These are phyloP conservation scores for Fusarium sp. DNA, from an alignment of 2,329 filamentous ascomycete species.

Conservation along the genomic window DNA sequence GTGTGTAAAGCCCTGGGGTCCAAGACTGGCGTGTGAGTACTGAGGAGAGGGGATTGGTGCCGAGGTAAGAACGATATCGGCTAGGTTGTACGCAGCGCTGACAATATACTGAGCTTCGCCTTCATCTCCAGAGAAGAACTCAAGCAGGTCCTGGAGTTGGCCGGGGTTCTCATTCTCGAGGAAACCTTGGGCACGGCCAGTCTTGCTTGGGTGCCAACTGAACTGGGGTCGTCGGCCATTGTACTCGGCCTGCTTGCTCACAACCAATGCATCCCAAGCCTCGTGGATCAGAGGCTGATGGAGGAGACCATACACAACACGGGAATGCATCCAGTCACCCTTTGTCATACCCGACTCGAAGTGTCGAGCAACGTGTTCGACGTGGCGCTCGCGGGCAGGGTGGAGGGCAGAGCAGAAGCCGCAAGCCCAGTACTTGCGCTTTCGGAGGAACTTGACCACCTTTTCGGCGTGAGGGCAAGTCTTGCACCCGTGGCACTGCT, in stretches of 20 bases:
- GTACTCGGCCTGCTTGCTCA: slow-evolving; percentile 65
- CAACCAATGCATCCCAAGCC: slow-evolving; percentile 68
- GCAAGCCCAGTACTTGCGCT: slow-evolving; percentile 75
- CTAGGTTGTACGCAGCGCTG: slow-evolving; percentile 67
- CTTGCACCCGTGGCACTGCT: slow-evolving; percentile 71
- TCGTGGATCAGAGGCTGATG: slow-evolving; percentile 71
- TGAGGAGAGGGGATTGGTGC: slow-evolving; percentile 47
- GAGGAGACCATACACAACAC: slow-evolving; percentile 74
- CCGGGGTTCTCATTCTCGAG: slow-evolving; percentile 71
- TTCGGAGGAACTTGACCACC: slow-evolving; percentile 70
- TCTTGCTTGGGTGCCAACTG: slow-evolving; percentile 69
- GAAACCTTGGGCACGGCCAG: slow-evolving; percentile 66
- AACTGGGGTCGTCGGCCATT: slow-evolving; percentile 66
- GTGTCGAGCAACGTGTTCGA: slow-evolving; percentile 75
- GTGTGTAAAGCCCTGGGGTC: slow-evolving; percentile 41
- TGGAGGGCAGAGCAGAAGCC: slow-evolving; percentile 74
- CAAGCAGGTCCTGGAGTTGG: slow-evolving; percentile 71
- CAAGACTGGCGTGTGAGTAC: slow-evolving; percentile 44
- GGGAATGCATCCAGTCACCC: slow-evolving; percentile 74
- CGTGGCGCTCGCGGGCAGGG: slow-evolving; percentile 72
- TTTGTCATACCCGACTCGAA: slow-evolving; percentile 72
- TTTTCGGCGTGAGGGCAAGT: slow-evolving; percentile 73
- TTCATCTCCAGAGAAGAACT: slow-evolving; percentile 70
- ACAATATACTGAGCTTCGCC: slow-evolving; percentile 68
- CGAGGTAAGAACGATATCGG: slow-evolving; percentile 56